Base-by-base conservation (phyloP, 768 basidiomycete species). In the Russula foetens region DNA sequence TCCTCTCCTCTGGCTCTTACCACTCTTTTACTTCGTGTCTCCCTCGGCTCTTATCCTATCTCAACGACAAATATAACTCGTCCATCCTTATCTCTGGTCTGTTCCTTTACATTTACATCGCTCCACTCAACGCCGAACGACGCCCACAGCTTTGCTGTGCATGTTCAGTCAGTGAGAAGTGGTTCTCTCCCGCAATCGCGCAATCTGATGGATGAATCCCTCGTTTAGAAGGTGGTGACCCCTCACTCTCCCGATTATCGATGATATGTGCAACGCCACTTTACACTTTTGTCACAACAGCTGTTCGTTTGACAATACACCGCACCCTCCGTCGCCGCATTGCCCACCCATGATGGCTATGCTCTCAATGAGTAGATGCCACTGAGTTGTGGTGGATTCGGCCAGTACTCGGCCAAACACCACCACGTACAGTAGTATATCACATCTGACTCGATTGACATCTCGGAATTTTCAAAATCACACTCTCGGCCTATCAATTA, bases 21-120 rank as follows among this genome's bases (percentile, higher is more conserved):
- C 6, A 11, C 39, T 58, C 29, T 73, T 69, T 46, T 2, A 17
- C 31, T 56, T 12, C 2, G 41, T 15, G 39, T 35, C n/a, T 26
- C 53, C 28, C 53, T 56, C 54, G 41, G 48, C 47, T 28, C n/a
- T 50, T 35, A 12, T 48, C 51, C 44, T 33, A 31, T 7, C 38
- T 38, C 6, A 14, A 8, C 38, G 3, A 28, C 29, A 31, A 21
- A 41, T 24, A 23, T 39, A 7, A 17, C 9, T 12, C 43, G 7
- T 31, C 43, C 21, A 7, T 17, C 26, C 48, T 29, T 24, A 50
- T 51, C 41, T 58, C 41, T 41, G 24, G 28, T 35, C n/a, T n/a
- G n/a, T n/a, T n/a, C n/a, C n/a, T n/a, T n/a, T n/a, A n/a, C n/a
- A n/a, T n/a, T n/a, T n/a, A n/a, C n/a, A n/a, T n/a, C n/a, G n/a